A percentile compares a stretch with the other conserved stretches of the same genome.
Conservation (phyloP, 257 asterid genomes). For the Capsicum pubescens region DNA sequence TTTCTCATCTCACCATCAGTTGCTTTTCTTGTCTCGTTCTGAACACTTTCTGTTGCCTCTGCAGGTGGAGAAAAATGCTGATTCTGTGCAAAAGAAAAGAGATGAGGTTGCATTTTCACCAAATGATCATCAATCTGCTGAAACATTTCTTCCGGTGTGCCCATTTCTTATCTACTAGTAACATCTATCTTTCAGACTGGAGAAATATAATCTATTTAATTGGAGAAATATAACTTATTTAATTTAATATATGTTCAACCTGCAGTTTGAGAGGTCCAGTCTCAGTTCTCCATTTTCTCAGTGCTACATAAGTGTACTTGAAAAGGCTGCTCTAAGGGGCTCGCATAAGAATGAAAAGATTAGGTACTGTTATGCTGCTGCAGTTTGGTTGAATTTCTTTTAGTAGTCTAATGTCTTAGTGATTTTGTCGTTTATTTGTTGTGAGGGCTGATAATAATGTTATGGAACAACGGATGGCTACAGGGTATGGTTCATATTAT, state of each 20-base stretch:
- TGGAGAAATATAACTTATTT: conserved; percentile 16
- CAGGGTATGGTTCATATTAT: background rate
- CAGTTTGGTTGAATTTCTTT: background rate
- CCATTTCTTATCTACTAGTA: conserved; percentile 23
- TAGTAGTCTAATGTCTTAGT: conserved; percentile 5
- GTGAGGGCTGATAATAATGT: background rate
- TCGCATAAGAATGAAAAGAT: conserved; percentile 41
- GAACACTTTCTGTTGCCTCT: conserved; percentile 28
- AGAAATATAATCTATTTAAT: conserved; percentile 25
- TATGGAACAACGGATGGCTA: background rate
- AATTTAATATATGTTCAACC: conserved; percentile 31
- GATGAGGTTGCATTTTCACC: conserved; percentile 89
- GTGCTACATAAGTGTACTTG: conserved; percentile 75
- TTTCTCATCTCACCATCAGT: background rate
- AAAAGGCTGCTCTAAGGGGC: conserved; percentile 70
- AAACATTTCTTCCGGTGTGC: conserved; percentile 87
- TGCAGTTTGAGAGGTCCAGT: conserved; percentile 78
- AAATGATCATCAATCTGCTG: conserved; percentile 75
- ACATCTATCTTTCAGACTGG: conserved; percentile 26
- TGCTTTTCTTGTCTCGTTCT: conserved; percentile 15
- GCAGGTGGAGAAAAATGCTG: conserved; percentile 87
- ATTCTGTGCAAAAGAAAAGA: conserved; percentile 83
- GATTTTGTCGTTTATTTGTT: background rate
- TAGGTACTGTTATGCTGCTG: conserved; percentile 49
- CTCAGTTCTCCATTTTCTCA: conserved; percentile 70